phyloP scores from a whole-genome alignment of 257 asterid species.

The Gentiana macrophylla region DNA sequence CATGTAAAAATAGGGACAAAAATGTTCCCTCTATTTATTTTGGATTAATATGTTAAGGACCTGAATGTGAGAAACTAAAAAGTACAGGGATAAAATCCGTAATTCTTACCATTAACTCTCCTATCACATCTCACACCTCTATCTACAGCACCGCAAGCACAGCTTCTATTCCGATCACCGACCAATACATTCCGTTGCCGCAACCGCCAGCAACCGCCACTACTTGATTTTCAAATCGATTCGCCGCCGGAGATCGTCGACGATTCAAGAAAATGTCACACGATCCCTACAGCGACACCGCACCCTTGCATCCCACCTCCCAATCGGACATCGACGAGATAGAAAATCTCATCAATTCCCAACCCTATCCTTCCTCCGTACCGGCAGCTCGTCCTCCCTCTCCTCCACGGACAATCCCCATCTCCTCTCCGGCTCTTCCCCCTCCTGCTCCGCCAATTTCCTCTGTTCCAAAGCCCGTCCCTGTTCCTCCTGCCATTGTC shows the following conservation, averaged over 20 bases:
- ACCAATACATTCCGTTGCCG: not conserved
- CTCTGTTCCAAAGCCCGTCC: conserved; percentile 7
- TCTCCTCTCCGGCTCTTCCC: conserved; percentile 31
- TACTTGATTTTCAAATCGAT: not conserved
- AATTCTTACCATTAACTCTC: not conserved
- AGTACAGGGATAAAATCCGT: not conserved
- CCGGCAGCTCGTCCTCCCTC: conserved; percentile 74
- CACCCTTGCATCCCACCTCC: conserved; percentile 69
- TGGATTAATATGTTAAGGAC: no score
- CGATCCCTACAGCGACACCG: conserved; percentile 39
- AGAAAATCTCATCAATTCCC: conserved; percentile 76
- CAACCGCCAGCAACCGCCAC: not conserved
- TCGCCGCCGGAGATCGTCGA: no score
- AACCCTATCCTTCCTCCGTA: conserved; percentile 55
- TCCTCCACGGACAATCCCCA: conserved; percentile 74
- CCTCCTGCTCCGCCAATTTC: conserved; percentile 10
- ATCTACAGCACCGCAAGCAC: not conserved
- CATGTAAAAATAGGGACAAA: no score
- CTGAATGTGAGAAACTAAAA: not conserved
- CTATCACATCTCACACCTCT: no score
- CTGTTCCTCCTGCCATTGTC: conserved; percentile 10
- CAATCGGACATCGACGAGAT: conserved; percentile 98
- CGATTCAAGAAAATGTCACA: conserved; percentile 40
- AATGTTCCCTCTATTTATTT: no score
- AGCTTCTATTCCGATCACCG: not conserved